Conservation (phyloP, 163 green algal species). For the Botryococcus braunii region DNA sequence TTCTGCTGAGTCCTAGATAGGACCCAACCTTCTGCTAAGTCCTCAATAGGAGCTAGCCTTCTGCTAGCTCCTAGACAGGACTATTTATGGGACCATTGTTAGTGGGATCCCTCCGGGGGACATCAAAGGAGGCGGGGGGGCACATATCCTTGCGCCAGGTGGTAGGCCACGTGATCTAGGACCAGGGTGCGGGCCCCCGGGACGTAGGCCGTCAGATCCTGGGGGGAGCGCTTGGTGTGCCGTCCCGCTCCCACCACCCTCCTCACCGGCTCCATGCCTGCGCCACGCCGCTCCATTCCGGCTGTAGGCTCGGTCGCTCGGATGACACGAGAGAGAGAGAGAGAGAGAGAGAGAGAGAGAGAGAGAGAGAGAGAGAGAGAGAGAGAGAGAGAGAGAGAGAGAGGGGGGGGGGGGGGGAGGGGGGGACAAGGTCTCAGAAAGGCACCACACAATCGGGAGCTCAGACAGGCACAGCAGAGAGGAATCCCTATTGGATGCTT, state of each 20-base stretch:
- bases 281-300: no score
- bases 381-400: neutral
- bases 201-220: slow-evolving; percentile 35
- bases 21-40: no score
- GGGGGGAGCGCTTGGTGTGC: neutral
- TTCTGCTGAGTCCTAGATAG: no score
- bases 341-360: neutral
- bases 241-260: slow-evolving; percentile 34
- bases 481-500: neutral
- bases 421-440: neutral
- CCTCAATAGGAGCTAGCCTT: no score
- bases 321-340: neutral
- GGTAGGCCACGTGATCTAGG: neutral
- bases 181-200: slow-evolving; percentile 18
- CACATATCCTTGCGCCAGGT: slow-evolving; percentile 3
- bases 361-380: neutral
- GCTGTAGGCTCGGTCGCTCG: neutral
- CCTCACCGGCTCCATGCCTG: slow-evolving; percentile 9
- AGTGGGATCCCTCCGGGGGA: no score
- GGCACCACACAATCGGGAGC: neutral
- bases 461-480: neutral
- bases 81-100: no score
- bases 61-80: no score
- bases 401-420: neutral
- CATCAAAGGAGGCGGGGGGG: neutral